Conservation (phyloP, 2,329 filamentous ascomycete species). For the Aspergillus cejpii region DNA sequence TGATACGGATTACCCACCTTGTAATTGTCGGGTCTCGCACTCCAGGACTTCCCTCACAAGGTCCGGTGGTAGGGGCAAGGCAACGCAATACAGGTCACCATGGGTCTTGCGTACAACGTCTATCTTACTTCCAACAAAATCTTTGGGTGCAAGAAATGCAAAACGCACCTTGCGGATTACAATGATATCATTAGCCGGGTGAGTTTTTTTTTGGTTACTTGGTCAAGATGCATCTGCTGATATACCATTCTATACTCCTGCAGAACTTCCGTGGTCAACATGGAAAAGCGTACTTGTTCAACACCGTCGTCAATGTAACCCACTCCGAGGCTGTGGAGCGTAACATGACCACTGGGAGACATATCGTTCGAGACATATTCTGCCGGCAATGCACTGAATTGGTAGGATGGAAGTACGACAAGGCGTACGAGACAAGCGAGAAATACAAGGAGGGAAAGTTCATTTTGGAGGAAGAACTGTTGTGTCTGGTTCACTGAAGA, state of each 20-base stretch:
- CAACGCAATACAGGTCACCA: slow-evolving; percentile 37
- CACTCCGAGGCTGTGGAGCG: slow-evolving; percentile 78
- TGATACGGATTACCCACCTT: slow-evolving; percentile 3
- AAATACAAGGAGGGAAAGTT: slow-evolving; percentile 99
- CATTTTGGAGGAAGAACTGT: slow-evolving; percentile 85
- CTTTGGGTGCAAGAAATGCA: slow-evolving; percentile 90
- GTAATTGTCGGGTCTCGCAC: slow-evolving; percentile 17
- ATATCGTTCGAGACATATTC: slow-evolving; percentile 86
- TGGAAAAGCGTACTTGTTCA: slow-evolving; percentile 96
- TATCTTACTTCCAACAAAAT: slow-evolving; percentile 83
- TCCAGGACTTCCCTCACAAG: slow-evolving; percentile 13
- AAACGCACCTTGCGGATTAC: slow-evolving; percentile 89
- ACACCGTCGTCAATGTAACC: slow-evolving; percentile 84
- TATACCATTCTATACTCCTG: slow-evolving; percentile 1
- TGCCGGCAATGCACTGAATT: slow-evolving; percentile 88
- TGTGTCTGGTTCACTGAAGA: slow-evolving; percentile 64
- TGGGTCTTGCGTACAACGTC: slow-evolving; percentile 87
- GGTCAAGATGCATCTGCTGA: slow-evolving; percentile 8
- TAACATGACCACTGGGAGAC: slow-evolving; percentile 94
- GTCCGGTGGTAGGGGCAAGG: slow-evolving; percentile 13
- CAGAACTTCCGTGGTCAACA: slow-evolving; percentile 98
- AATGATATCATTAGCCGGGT: slow-evolving; percentile 94
- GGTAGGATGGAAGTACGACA: slow-evolving; percentile 99
- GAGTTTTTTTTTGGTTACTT: slow-evolving; percentile 32
- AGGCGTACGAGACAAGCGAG: slow-evolving; percentile 83